Evolutionary conservation across 768 basidiomycete species (phyloP), one percentile per base, ranked within the genome.

Genomic region (Tylopilus sp.): DNA sequence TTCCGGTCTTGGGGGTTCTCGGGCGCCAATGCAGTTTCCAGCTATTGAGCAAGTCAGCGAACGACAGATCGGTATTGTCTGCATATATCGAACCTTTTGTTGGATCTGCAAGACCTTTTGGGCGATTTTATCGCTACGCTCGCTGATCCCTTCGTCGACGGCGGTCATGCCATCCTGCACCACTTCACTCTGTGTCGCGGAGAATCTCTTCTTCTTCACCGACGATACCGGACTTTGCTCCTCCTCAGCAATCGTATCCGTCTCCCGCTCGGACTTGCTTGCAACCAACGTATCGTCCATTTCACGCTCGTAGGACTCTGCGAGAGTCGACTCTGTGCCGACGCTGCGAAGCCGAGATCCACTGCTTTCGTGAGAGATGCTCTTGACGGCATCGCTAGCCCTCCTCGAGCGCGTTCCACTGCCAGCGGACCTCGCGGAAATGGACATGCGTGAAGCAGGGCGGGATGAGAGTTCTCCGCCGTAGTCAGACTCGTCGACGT

Each of bases 21-120:
- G 8, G 80, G 70, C 11, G 82, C 75, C 40, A 92, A 69, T 4
- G 91, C 91, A 33, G 74, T 77, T 66, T 92, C 91, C 49, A 94
- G 74, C 91, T 93, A 53, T 44, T 22, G 33, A 36, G 18, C 50
- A n/a, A 46, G 39, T 63, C 31, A 64, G 30, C 13, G 38, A 30
- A 48, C 47, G 20, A 20, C 17, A 18, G 22, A 17, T 11, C 40
- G 38, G 44, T 3, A 20, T 22, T n/a, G n/a, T 47, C n/a, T n/a
- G n/a, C 4, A 44, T 20, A n/a, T 28, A 22, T 68, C 75, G 48
- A 40, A 92, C 93, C 82, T 95, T 95, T 57, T 88, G 83, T 71
- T 95, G 92, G 52, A 97, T 95, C 68, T 88, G 83, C 43, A 88
- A 63, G 41, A 97, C 88, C 68, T 93, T 91, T 66, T 88, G 82